Conservation (phyloP, 257 asterid genomes). For the Rhazya stricta region DNA sequence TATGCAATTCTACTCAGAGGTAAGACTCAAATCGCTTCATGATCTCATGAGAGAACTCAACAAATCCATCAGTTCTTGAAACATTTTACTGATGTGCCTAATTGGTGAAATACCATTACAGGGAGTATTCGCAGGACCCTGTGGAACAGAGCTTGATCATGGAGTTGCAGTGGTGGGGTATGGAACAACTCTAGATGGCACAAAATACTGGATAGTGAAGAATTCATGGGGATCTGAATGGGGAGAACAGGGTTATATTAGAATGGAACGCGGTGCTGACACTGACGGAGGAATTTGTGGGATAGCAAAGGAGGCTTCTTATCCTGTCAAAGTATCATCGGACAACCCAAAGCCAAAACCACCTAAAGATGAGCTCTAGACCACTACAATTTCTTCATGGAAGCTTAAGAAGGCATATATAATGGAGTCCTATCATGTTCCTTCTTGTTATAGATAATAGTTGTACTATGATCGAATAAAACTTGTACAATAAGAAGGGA, state of each 20-base stretch:
- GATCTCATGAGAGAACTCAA: background rate
- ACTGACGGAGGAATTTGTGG: conserved; percentile 63
- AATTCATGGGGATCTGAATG: conserved; percentile 66
- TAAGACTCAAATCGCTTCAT: conserved; percentile 10
- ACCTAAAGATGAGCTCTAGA: conserved; percentile 57
- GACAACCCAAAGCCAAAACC: conserved; percentile 42
- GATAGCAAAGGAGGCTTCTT: conserved; percentile 67
- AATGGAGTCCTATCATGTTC: no score
- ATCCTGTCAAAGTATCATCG: conserved; percentile 54
- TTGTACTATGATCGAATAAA: no score
- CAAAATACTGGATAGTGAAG: conserved; percentile 71
- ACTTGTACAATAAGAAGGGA: no score
- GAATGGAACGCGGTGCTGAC: conserved; percentile 45
- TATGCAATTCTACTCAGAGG: conserved; percentile 85
- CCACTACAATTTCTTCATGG: no score
- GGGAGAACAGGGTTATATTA: conserved; percentile 71
- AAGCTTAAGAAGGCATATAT: no score
- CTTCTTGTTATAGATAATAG: no score
- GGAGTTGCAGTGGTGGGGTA: conserved; percentile 72
- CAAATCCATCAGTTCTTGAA: background rate
- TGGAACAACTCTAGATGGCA: conserved; percentile 60
- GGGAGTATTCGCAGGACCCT: conserved; percentile 60
- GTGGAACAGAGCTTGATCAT: conserved; percentile 75
- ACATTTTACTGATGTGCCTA: background rate
- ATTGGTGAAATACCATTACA: conserved; percentile 11